Base-by-base conservation (phyloP, 2,329 filamentous ascomycete species). In the Sporothrix schenckii region DNA sequence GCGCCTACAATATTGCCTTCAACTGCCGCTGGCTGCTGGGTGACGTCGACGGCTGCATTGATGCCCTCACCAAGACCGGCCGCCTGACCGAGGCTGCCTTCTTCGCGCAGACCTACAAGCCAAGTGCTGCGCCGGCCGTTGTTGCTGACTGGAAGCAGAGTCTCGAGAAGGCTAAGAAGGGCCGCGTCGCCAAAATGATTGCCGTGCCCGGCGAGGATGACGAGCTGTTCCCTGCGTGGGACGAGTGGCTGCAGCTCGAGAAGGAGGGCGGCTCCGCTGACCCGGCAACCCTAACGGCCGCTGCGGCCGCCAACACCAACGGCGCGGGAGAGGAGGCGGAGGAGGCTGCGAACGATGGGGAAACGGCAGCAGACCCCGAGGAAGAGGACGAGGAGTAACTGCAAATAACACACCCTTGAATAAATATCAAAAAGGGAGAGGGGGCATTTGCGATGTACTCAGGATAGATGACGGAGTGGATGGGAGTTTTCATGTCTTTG, bases 151-250 rank as follows among this genome's bases (percentile, higher is more conserved):
- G 94, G 95, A 97, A 97, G 81, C 86, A 89, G 72, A 87, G 83
- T 44, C 80, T 99, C 65, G 94, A 97, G 79, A 92, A 92, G 81
- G 86, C 85, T 68, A 94, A 94, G 79, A 97, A 96, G 84, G 87
- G 86, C 13, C 92, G 95, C 74, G 91, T 98, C 4, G 88, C 91
- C 13, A 91, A 94, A 81, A 85, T 93, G 66, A 87, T 99, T 69
- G 94, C 92, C 72, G 86, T 92, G 0, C 95, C 95, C 0, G 91
- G 88, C 0, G 90, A 92, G 75, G 92, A 93, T 72, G 91, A 91
- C 53, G 94, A 97, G 2, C 86, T 99, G 75, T 99, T 99, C 82
- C 94, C 94, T 0, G 93, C 97, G 77, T 99, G 95, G 95, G 92
- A 97, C 4, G 91, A 95, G 80, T 97, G 92, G 84, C 78, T 98